Evolutionary conservation across 345 rosid genomes (phyloP), one percentile per base, ranked within the genome.

Genomic region (Citrus reticulata): DNA sequence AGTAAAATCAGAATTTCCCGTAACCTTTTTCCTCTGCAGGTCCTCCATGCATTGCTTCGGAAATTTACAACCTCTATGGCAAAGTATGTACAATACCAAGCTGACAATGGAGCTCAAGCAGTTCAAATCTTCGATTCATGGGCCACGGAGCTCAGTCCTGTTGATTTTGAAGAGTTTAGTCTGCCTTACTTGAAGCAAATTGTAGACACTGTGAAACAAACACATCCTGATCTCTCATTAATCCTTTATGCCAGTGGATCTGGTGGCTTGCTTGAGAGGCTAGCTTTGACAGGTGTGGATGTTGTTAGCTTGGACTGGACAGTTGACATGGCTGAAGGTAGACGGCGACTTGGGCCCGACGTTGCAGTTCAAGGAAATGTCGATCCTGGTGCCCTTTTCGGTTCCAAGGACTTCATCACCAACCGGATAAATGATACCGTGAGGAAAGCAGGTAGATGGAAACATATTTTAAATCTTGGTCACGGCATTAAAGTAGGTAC

Each of bases 231-330:
- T 84, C 98, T 96, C 67, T 98, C 99, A 74, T 77, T 94, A 24
- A 96, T 94, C 82, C 91, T 96, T 5, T 94, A 94, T 46, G 95
- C 99, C 4, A 94, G 99, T 61, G 95, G 99, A 68, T 97, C 98
- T 1, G 99, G 99, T 19, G 98, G 98, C 42, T 76, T 97, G 82
- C 90, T 94, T 7, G 99, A 97, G 88, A 93, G 98, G 85, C 84
- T 97, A 73, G 86, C 93, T 74, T 77, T 87, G 77, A 93, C 99
- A 0, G 95, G 98, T 10, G 97, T 93, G 13, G 98, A 97, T 73
- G 99, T 97, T 16, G 97, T 97, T 72, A 93, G 99, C 90, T 84
- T 97, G 88, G 99, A 96, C 78, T 96, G 99, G 98, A 91, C 98
- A 16, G 95, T 94, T 35, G 98, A 97, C 87, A 94, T 97, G 98